These are phyloP conservation scores for Striga hermonthica DNA, from an alignment of 305 asterid species.

Conservation along the genomic window DNA sequence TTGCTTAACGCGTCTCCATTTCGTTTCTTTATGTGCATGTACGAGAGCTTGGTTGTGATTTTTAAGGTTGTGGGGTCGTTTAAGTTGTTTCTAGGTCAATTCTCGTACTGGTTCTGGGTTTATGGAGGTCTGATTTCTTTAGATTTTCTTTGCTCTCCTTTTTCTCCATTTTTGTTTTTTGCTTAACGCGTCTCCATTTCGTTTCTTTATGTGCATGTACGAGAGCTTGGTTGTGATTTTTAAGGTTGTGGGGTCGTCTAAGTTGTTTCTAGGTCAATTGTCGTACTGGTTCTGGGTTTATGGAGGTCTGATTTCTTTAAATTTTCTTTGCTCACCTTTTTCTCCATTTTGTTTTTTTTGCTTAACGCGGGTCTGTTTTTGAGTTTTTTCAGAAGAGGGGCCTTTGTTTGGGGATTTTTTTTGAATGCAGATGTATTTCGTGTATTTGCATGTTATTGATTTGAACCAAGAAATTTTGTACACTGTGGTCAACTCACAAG, in stretches of 20 bases:
- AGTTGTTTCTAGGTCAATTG: not conserved
- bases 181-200: not conserved
- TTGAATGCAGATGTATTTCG: constrained; percentile 23
- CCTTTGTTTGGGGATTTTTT: constrained; percentile 1
- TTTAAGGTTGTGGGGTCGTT: constrained; percentile 23
- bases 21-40: constrained; percentile 22
- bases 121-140: constrained; percentile 7
- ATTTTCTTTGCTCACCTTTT: not conserved
- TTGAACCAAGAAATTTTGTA: constrained; percentile 3
- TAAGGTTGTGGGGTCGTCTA: constrained; percentile 17
- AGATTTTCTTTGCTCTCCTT: not conserved
- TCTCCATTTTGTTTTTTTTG: not conserved
- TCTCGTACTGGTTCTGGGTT: constrained; percentile 28
- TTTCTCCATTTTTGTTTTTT: not conserved
- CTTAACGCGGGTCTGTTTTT: constrained; percentile 1
- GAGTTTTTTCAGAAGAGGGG: constrained; percentile 21
- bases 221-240: constrained; percentile 15
- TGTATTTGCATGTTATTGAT: constrained; percentile 33
- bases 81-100: not conserved
- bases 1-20: no score
- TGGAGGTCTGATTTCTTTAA: not conserved
- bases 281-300: constrained; percentile 30
- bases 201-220: constrained; percentile 19
- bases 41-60: constrained; percentile 2
- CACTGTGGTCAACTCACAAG: constrained; percentile 24